phyloP scores from a whole-genome alignment of 805 yeast genomes.

The Jamesozyma rosinii region DNA sequence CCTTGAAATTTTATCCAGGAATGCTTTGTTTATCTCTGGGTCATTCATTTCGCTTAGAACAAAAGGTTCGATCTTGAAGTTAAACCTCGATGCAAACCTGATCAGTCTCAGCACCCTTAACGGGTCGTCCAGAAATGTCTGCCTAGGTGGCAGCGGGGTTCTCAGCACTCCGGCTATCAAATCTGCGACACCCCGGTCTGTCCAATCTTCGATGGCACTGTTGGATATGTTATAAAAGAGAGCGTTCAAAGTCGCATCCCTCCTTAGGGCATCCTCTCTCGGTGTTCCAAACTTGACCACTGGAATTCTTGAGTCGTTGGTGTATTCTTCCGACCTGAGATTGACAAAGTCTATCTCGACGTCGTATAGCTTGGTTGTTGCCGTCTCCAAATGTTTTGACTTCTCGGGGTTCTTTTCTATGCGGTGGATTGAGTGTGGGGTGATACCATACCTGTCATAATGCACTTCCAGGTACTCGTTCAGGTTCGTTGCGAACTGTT shows the following conservation, averaged over 20 bases:
- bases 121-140: slow-evolving; percentile 91
- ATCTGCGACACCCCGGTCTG: slow-evolving; percentile 68
- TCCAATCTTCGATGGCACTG: slow-evolving; percentile 71
- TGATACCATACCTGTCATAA: slow-evolving; percentile 26
- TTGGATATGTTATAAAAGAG: slow-evolving; percentile 74
- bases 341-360: slow-evolving; percentile 92
- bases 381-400: slow-evolving; percentile 92
- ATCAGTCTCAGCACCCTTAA: slow-evolving; percentile 76
- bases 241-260: slow-evolving; percentile 95
- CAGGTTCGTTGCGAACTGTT: slow-evolving; percentile 65
- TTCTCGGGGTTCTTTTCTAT: slow-evolving; percentile 91
- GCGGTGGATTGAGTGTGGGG: slow-evolving; percentile 50
- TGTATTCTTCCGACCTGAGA: slow-evolving; percentile 76
- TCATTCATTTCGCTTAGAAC: slow-evolving; percentile 59
- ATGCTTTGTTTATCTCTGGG: slow-evolving; percentile 45
- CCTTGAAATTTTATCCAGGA: slow-evolving; percentile 68
- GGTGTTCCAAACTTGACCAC: slow-evolving; percentile 78
- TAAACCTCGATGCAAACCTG: slow-evolving; percentile 74
- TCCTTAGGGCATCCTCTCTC: slow-evolving; percentile 76
- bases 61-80: slow-evolving; percentile 52
- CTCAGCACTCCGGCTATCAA: slow-evolving; percentile 59
- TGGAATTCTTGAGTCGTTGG: slow-evolving; percentile 82
- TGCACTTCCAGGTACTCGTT: slow-evolving; percentile 39
- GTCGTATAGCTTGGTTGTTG: slow-evolving; percentile 78
- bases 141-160: slow-evolving; percentile 78